Evolutionary conservation across 116 monocot genomes (phyloP), one percentile per base, ranked within the genome.

Genomic region (Cymodocea nodosa): DNA sequence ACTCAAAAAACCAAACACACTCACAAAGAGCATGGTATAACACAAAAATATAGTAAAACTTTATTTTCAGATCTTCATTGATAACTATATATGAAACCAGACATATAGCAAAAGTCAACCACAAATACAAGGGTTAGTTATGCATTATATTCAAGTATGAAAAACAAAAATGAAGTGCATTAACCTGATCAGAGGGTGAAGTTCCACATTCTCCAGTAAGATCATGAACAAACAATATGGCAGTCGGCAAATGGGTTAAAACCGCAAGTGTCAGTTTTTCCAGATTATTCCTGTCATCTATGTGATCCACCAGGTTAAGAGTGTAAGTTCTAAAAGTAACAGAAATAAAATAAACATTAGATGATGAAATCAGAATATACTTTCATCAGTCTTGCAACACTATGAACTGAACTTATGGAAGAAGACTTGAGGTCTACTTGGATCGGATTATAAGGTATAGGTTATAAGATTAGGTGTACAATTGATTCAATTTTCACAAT

Each of bases 181-280:
- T 37, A 23, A 90, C 97, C 88, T 98, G 97, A 80, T 98, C 82
- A 44, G 70, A 77, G 16, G 82, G 66, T 18, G 97, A 88, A 50
- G 84, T 98, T 11, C 97, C 97, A 70, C 91, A 98, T 75, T 98
- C 91, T 49, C 88, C 97, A 59, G 91, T 78, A 60, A 91, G 84
- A 66, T 98, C 97, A 74, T 98, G 97, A 71, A 98, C 92, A 66
- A 84, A 98, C 18, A 98, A 73, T 20, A 98, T 71, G 57, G 91
- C 85, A 74, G 88, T 91, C 34, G 97, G 97, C 44, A 98, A 73
- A 80, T 98, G 81, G 59, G 88, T 75, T 64, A 91, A 85, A 10
- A 91, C 97, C 59, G 97, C 97, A 35, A 98, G 78, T 14, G 97
- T 98, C 59, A 98, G 62, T 59, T 69, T 91, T 59, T 98, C 97